Conservation (phyloP, 2,329 filamentous ascomycete genomes). For the Cryphonectria radicalis region DNA sequence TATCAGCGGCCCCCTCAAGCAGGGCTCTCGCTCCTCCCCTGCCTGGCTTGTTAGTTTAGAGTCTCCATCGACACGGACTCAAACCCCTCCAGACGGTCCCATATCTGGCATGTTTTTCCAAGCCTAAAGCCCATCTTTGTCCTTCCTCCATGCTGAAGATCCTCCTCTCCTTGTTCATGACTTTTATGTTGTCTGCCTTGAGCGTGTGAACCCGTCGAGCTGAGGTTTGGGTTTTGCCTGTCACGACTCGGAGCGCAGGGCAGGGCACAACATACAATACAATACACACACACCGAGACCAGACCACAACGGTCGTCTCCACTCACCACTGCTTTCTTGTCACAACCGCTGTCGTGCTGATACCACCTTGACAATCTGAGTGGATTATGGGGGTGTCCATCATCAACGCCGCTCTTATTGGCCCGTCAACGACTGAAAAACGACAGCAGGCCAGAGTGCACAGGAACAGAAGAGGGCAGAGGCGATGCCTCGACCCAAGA, state of each 20-base stretch:
- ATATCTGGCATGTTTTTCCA: conserved; percentile 4
- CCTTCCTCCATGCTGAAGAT: neutral
- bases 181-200: neutral
- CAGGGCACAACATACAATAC: neutral
- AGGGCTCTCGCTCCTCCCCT: neutral
- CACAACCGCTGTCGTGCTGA: neutral
- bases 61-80: neutral
- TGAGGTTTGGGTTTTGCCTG: neutral
- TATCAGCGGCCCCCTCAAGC: neutral
- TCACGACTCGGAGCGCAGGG: neutral
- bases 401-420: conserved; percentile 27
- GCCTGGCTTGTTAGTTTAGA: neutral
- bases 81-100: neutral
- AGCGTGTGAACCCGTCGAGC: neutral
- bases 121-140: neutral
- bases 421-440: conserved; percentile 23
- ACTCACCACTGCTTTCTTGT: neutral
- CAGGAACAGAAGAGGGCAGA: conserved; percentile 15
- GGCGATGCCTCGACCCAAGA: conserved; percentile 68
- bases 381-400: conserved; percentile 28
- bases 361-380: neutral
- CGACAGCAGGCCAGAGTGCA: conserved; percentile 14
- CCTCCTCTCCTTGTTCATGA: neutral
- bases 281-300: neutral
- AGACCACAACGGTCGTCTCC: neutral